Evolutionary conservation across 1,284 basidiomycete species (phyloP), one percentile per base, ranked within the genome.

Genomic region (Chondrostereum purpureum): DNA sequence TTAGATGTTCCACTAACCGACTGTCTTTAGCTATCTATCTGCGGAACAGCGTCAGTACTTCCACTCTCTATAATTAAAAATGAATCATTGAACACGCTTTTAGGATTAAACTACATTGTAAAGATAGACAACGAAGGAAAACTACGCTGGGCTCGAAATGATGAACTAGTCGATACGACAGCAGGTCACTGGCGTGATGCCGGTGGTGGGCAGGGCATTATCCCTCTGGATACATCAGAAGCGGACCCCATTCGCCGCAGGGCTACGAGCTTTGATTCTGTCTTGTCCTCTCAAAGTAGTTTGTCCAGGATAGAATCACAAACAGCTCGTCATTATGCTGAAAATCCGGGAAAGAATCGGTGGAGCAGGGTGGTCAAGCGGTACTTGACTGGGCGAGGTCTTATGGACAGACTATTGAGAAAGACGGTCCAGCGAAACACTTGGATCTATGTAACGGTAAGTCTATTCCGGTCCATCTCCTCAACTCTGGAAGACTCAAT

Each of bases 111-210:
- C 56, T 89, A 89, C 56, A 70, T 88, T 3, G 78, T 83, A 44
- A 70, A 70, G 27, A 72, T 86, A 35, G 78, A 81, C 52, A 52
- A 66, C 1, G 65, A 79, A n/a, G 87, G 88, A 1, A 73, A 70
- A 48, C 67, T 90, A 13, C 65, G 77, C n/a, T 90, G 86, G 86
- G 77, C 77, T 2, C 72, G 74, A 39, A 85, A 82, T 52, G 71
- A 77, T 39, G 70, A 80, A 46, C 65, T 75, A 0, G 76, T 84
- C 8, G 81, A 84, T 54, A 84, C 81, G 0, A 70, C 77, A 1
- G 67, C 76, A 2, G 75, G 75, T 0, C 67, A 66, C 42, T 86
- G 82, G 82, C 78, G 76, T 58, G 82, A 85, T 52, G 68, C 74
- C 6, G 80, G 77, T 1, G 57, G 72, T 23, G 80, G 79, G 0